Evolutionary conservation across 345 rosid genomes (phyloP).

Genomic region (Garcia nutans): DNA sequence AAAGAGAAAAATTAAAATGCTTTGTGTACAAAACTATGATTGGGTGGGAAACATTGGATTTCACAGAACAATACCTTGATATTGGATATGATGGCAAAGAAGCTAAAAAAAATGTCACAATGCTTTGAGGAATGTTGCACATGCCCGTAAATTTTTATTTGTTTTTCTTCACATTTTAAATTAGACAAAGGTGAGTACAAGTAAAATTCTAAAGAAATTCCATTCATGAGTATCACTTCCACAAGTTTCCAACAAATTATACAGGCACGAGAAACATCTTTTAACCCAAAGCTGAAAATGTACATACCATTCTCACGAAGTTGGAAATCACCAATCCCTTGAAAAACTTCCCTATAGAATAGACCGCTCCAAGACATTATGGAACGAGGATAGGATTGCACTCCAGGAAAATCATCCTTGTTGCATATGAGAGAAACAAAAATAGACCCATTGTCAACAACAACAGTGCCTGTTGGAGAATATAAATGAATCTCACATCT

Average conservation of each 20-base stretch:
- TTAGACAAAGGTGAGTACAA: not conserved
- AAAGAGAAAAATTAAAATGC: not conserved
- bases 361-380: slow-evolving; percentile 86
- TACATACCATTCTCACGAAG: slow-evolving; percentile 82
- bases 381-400: slow-evolving; percentile 81
- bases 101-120: not conserved
- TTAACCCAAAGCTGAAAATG: slow-evolving; percentile 12
- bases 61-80: not conserved
- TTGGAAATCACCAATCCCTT: slow-evolving; percentile 53
- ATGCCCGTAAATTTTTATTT: not conserved
- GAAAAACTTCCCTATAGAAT: slow-evolving; percentile 63
- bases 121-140: not conserved
- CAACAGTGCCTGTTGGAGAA: too few species aligned
- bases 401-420: slow-evolving; percentile 57
- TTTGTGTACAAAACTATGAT: not conserved
- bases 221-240: not conserved
- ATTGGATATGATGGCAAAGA: not conserved
- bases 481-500: too few species aligned
- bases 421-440: slow-evolving; percentile 86
- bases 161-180: not conserved
- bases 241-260: not conserved
- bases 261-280: not conserved
- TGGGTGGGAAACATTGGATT: not conserved
- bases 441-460: slow-evolving; percentile 68
- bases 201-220: not conserved